Percentiles rank a stretch among this genome's conserved stretches.
phyloP scores from a whole-genome alignment of 2,329 filamentous ascomycete species.

The Aspergillus novoparasiticus region DNA sequence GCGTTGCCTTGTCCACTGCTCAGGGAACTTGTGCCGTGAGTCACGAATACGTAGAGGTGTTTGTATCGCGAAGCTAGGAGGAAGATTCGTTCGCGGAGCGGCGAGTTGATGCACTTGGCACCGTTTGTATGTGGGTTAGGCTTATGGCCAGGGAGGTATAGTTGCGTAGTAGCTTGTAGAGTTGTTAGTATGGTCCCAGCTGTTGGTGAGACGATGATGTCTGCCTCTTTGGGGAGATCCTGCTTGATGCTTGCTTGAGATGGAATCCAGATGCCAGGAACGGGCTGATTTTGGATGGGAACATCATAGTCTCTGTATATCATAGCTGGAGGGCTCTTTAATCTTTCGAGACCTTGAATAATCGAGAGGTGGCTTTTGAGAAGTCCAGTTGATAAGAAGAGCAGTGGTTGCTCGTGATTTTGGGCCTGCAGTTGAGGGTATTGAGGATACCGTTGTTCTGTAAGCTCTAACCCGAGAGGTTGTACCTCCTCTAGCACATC shows the following conservation, averaged over 20 bases:
- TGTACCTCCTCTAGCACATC: neutral
- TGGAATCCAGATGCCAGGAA: neutral
- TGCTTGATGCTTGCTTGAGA: neutral
- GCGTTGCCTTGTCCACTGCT: conserved; percentile 23
- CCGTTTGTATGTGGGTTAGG: conserved; percentile 9
- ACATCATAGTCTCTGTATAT: conserved; percentile 31
- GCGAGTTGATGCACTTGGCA: conserved; percentile 34
- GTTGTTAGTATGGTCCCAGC: conserved; percentile 72
- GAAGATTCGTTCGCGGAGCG: conserved; percentile 59
- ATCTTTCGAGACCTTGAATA: conserved; percentile 23
- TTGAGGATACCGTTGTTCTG: conserved; percentile 1
- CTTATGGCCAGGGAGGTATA: conserved; percentile 64
- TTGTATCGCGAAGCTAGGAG: conserved; percentile 64
- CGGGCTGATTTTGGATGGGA: neutral
- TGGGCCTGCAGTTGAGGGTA: neutral
- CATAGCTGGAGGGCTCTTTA: conserved; percentile 14
- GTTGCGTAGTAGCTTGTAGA: conserved; percentile 72
- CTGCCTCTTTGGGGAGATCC: conserved; percentile 47
- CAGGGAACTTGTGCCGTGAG: conserved; percentile 27
- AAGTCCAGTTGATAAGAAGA: conserved; percentile 30
- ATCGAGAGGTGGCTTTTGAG: conserved; percentile 29
- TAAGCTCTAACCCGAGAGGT: neutral
- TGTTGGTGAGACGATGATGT: conserved; percentile 70
- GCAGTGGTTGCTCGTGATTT: conserved; percentile 26
- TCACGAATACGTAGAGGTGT: conserved; percentile 67